Evolutionary conservation across 2,329 filamentous ascomycete genomes (phyloP), one percentile per base, ranked within the genome.

Genomic region (Hypomyces rosellus): DNA sequence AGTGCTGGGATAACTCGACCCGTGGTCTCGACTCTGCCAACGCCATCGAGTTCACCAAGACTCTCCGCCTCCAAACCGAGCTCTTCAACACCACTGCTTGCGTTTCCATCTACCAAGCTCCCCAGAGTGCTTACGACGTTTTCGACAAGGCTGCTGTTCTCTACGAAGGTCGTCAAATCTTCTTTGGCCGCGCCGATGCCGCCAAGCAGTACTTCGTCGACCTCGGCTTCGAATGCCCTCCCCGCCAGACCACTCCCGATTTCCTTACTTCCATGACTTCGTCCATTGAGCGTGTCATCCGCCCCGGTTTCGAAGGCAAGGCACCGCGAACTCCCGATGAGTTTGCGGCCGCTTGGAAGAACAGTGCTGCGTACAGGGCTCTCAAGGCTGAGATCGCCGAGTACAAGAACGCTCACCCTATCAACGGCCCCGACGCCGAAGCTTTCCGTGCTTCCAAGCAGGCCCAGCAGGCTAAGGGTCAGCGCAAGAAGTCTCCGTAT

Each of bases 91-190:
- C 71, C 62, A 85, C 84, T 3, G 81, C 84, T 22, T 77, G 77
- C 54, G 85, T 89, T 34, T 85, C 85, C 55, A 88, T 89, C 65
- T 89, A 89, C 67, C 85, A 89, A 65, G 79, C 85, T 3, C 78
- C 80, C 1, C 80, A 83, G 63, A 73, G 69, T 46, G 78, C 78
- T 50, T 89, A 86, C 62, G 85, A 86, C 58, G 66, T 74, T 34
- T 82, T 83, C 50, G 80, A 82, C 65, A 82, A 82, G 70, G 77
- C 71, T 8, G 66, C 69, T 5, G 77, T 83, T 20, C 63, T 83
- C 13, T 82, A 82, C 57, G 78, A 82, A 59, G 80, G 80, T 48
- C 74, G 76, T 37, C 79, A 83, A 61, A 82, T 83, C 65, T 83
- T 74, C 69, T 83, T 81, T 56, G 85, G 85, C 5, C 76, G 72